phyloP scores from a whole-genome alignment of 495 filamentous ascomycete genomes.

The Neurospora sublineolata region DNA sequence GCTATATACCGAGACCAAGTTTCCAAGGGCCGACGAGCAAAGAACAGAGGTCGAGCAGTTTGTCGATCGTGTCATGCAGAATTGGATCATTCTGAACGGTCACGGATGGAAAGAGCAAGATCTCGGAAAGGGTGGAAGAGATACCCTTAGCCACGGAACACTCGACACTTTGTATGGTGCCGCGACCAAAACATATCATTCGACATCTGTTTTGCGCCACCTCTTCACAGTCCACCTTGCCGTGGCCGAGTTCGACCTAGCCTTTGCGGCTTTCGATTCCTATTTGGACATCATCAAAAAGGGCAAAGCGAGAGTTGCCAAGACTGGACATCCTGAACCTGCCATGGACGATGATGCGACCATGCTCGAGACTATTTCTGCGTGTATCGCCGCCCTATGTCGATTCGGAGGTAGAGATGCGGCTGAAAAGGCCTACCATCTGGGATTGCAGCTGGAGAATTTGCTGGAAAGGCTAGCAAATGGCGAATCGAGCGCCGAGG shows the following conservation, averaged over 20 bases:
- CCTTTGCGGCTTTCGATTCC: slow-evolving; percentile 74
- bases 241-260: slow-evolving; percentile 78
- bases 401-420: slow-evolving; percentile 62
- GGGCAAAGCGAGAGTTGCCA: slow-evolving; percentile 68
- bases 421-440: slow-evolving; percentile 61
- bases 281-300: slow-evolving; percentile 78
- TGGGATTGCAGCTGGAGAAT: slow-evolving; percentile 53
- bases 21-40: slow-evolving; percentile 67
- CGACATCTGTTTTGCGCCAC: slow-evolving; percentile 72
- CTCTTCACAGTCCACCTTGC: slow-evolving; percentile 80
- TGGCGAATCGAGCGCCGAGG: slow-evolving; percentile 11
- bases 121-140: slow-evolving; percentile 66
- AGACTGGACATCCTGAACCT: slow-evolving; percentile 58
- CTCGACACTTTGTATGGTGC: slow-evolving; percentile 80
- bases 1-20: slow-evolving; percentile 60
- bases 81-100: slow-evolving; percentile 74
- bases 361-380: slow-evolving; percentile 61
- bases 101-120: slow-evolving; percentile 65
- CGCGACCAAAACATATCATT: slow-evolving; percentile 87
- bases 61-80: slow-evolving; percentile 64
- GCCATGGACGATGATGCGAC: slow-evolving; percentile 67
- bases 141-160: slow-evolving; percentile 55
- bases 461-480: slow-evolving; percentile 37
- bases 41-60: slow-evolving; percentile 71
- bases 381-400: slow-evolving; percentile 71